phyloP scores from a whole-genome alignment of 352 stramenopile genomes.

The Pythium utonaiense region DNA sequence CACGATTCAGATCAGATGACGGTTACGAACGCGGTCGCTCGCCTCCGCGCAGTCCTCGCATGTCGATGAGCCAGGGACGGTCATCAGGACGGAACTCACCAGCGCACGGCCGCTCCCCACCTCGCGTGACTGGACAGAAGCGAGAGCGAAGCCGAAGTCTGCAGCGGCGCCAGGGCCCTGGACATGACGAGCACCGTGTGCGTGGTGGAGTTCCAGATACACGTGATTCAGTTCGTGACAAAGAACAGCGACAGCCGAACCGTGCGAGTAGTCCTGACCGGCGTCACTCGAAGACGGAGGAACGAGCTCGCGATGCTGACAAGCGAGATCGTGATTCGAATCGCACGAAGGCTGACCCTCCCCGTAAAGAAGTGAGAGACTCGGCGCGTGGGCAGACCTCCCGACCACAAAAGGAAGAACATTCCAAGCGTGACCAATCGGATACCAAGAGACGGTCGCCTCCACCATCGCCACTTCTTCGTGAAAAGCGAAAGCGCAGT shows the following conservation, averaged over 20 bases:
- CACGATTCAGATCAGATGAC: neutral
- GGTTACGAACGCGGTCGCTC: neutral
- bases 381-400: neutral
- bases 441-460: slow-evolving; percentile 21
- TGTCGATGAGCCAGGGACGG: neutral
- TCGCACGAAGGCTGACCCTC: slow-evolving; percentile 13
- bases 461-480: slow-evolving; percentile 36
- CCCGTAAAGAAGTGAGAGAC: neutral
- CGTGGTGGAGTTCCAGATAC: slow-evolving; percentile 1
- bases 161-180: neutral
- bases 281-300: neutral
- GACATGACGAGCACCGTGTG: neutral
- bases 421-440: neutral
- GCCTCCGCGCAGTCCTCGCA: neutral
- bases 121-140: slow-evolving; percentile 1
- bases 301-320: neutral
- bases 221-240: neutral
- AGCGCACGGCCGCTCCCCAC: slow-evolving; percentile 7
- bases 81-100: neutral
- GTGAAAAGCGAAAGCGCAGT: slow-evolving; percentile 12
- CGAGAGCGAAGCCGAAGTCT: slow-evolving; percentile 13
- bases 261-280: neutral
- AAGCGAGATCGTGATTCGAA: neutral
- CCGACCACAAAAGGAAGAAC: neutral
- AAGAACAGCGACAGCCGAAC: slow-evolving; percentile 1